Conservation (phyloP, 805 yeast species). For the Phaffomyces antillensis region DNA sequence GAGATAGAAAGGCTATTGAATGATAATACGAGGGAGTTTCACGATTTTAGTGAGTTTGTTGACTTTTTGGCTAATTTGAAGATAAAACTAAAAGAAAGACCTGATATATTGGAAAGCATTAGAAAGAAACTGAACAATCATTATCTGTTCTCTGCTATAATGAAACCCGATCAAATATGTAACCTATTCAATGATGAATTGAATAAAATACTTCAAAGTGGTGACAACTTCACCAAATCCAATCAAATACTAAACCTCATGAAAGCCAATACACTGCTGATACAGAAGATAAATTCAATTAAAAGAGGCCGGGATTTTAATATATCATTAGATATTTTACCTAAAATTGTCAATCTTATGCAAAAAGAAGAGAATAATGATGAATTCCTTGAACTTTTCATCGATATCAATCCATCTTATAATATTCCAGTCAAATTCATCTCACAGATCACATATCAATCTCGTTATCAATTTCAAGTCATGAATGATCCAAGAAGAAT, state of each 20-base stretch:
- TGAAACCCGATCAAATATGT: not conserved
- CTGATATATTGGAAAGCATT: not conserved
- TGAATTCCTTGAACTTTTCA: conserved; percentile 1
- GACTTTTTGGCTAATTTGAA: not conserved
- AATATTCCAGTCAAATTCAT: too few relatives aligned
- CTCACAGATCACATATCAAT: too few relatives aligned
- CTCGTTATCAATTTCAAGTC: too few relatives aligned
- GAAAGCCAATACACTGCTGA: not conserved
- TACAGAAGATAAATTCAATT: not conserved
- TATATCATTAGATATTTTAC: not conserved
- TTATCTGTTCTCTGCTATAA: not conserved
- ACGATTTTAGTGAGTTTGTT: not conserved
- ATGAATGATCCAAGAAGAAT: too few relatives aligned
- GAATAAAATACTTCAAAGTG: not conserved
- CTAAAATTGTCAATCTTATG: not conserved
- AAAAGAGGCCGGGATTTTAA: not conserved
- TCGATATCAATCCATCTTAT: not conserved
- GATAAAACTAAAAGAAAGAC: not conserved
- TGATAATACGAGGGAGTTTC: not conserved
- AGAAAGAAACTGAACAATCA: not conserved
- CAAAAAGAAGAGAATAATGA: not conserved
- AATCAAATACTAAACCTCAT: not conserved
- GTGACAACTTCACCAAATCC: not conserved
- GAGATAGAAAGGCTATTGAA: not conserved
- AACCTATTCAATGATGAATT: not conserved